Evolutionary conservation across 208 protist genomes (phyloP), one percentile per base, ranked within the genome.

Genomic region (Leishmania tropica): DNA sequence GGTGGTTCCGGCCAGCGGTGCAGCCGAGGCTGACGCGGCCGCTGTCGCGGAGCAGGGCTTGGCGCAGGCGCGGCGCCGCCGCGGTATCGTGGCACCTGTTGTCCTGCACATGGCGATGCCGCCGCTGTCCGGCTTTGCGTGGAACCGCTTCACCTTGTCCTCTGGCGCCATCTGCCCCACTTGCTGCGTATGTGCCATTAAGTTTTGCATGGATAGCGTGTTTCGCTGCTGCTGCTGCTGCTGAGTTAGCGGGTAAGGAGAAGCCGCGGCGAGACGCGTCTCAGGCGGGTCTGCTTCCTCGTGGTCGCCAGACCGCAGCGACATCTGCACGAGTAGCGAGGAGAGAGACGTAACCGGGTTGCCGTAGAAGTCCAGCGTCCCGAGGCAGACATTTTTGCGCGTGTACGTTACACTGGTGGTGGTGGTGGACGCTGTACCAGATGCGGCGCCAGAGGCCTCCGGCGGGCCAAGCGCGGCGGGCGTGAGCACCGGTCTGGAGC

Each of bases 161-260:
- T 86, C 83, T 40, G 83, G 78, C 0, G 75, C 73, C 74, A 86
- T 80, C 75, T 80, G 75, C 0, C 83, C 83, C 0, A 86, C 78
- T 71, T 86, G 83, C 75, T 86, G 83, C 5, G 83, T 86, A 75
- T 86, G 83, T 21, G 65, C 83, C 78, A 80, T 86, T 21, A 86
- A 58, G 68, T 86, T 86, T 73, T 86, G 83, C 83, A 86, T 80
- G n/a, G 83, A 86, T 7, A 86, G 67, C 4, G 78, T 86, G 47
- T 82, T 81, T 24, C 74, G 78, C 40, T 71, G 51, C 53, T 79
- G 76, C n/a, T 79, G 76, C n/a, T 79, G 77, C 73, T 79, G 75
- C 67, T 76, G 78, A 17, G 73, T 60, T 24, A 80, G 42, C 24
- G 79, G 62, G 48, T 73, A 24, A 37, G 79, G 40, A 56, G 75